phyloP scores from a whole-genome alignment of 1,284 basidiomycete genomes.

The Ceratobasidium sp. region DNA sequence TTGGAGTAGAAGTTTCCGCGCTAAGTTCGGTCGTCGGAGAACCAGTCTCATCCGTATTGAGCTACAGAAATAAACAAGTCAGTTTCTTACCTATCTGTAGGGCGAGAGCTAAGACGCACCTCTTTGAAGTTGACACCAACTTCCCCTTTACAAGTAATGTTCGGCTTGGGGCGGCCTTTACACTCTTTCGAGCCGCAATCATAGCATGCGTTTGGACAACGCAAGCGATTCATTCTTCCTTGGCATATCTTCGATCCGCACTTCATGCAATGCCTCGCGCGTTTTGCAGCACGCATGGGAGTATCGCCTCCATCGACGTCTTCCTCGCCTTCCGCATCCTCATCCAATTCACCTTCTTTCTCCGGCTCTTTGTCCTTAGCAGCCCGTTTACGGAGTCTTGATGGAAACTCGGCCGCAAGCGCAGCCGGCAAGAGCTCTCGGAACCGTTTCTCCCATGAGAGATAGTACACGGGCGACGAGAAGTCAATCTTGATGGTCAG shows the following conservation, averaged over 20 bases:
- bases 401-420: constrained; percentile 37
- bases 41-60: neutral
- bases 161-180: constrained; percentile 30
- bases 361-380: constrained; percentile 3
- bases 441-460: constrained; percentile 44
- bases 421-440: constrained; percentile 19
- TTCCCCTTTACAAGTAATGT: constrained; percentile 39
- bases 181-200: constrained; percentile 21
- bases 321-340: constrained; percentile 9
- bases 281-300: neutral
- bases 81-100: neutral
- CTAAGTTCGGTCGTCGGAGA: neutral
- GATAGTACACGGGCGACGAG: constrained; percentile 32
- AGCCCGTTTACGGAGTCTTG: constrained; percentile 14
- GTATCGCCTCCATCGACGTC: neutral
- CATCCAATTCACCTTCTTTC: neutral
- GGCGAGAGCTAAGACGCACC: constrained; percentile 9
- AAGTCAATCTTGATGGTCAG: constrained; percentile 16
- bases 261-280: constrained; percentile 39
- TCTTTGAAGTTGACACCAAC: constrained; percentile 8
- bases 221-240: constrained; percentile 24
- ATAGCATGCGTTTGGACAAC: constrained; percentile 33
- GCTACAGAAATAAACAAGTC: neutral
- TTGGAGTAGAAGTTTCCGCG: neutral
- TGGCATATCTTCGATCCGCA: constrained; percentile 33